Evolutionary conservation across 106 monocot species (phyloP).

Genomic region (Apostasia ramifera): DNA sequence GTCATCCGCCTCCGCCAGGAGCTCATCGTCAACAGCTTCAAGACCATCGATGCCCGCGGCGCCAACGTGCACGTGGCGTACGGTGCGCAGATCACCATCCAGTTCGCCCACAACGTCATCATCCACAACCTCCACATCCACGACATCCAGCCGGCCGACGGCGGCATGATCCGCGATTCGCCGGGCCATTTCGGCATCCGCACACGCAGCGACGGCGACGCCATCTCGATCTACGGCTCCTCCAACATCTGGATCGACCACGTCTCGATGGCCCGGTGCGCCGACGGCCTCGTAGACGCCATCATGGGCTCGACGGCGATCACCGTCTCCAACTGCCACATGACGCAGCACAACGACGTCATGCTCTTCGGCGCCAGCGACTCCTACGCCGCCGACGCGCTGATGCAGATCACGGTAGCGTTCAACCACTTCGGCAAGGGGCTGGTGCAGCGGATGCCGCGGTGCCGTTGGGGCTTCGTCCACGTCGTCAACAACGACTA

Average conservation of each 20-base stretch:
- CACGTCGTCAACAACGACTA: constrained; percentile 81
- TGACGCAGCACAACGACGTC: constrained; percentile 18
- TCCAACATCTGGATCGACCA: constrained; percentile 20
- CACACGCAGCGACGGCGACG: constrained; percentile 17
- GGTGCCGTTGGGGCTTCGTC: constrained; percentile 56
- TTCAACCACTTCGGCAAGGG: constrained; percentile 68
- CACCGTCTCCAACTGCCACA: constrained; percentile 10
- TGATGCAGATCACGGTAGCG: constrained; percentile 67
- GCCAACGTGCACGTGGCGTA: constrained; percentile 40
- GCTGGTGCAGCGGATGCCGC: constrained; percentile 60
- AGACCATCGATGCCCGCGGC: constrained; percentile 46
- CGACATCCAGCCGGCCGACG: constrained; percentile 31
- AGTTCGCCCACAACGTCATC: constrained; percentile 35
- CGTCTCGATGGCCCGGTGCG: constrained; percentile 15
- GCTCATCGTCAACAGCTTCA: constrained; percentile 57
- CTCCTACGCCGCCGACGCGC: constrained; percentile 7
- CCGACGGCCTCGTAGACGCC: constrained; percentile 20
- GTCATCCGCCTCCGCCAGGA: constrained; percentile 38
- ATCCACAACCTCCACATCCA: constrained; percentile 40
- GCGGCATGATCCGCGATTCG: constrained; percentile 15
- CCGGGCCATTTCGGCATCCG: constrained; percentile 6
- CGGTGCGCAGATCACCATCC: constrained; percentile 39
- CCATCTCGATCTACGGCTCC: constrained; percentile 12
- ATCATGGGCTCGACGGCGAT: constrained; percentile 22
- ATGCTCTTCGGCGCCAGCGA: constrained; percentile 53